Percentiles rank a stretch among this genome's conserved stretches.
These are phyloP conservation scores for Salvia sclarea DNA, from an alignment of 305 asterid species.

Conservation along the genomic window DNA sequence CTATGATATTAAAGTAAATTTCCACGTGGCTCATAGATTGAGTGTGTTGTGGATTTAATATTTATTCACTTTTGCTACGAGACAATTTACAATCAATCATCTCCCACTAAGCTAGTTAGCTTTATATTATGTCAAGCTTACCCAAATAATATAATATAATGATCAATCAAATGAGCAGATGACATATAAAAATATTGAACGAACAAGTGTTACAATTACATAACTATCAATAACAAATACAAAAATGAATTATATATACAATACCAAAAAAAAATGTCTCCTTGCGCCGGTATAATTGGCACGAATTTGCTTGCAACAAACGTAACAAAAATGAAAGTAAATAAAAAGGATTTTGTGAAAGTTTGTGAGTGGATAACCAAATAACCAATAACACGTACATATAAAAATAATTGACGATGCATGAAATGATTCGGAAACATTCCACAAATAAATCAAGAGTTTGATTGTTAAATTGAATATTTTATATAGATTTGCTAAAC, in stretches of 20 bases:
- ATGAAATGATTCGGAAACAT: too few relatives aligned
- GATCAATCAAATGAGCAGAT: not conserved
- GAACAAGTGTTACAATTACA: not conserved
- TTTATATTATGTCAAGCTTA: not conserved
- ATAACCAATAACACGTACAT: too few relatives aligned
- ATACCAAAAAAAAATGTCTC: not conserved
- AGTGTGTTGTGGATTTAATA: not conserved
- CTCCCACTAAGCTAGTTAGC: not conserved
- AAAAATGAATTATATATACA: not conserved
- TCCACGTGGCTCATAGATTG: not conserved
- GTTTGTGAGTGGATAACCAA: not conserved
- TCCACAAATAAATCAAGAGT: too few relatives aligned
- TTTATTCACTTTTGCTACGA: not conserved
- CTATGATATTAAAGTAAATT: not conserved
- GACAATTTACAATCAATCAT: not conserved
- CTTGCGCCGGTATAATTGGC: not conserved
- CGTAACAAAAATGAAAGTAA: not conserved
- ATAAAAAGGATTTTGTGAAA: not conserved
- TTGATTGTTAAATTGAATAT: too few relatives aligned
- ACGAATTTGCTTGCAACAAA: not conserved
- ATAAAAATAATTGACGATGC: too few relatives aligned
- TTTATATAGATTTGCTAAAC: too few relatives aligned
- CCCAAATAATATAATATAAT: not conserved
- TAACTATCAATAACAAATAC: not conserved
- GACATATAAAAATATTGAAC: not conserved